Percentiles rank a stretch among this genome's conserved stretches.
Conservation (phyloP, 345 rosid species). For the Aquilaria malaccensis region DNA sequence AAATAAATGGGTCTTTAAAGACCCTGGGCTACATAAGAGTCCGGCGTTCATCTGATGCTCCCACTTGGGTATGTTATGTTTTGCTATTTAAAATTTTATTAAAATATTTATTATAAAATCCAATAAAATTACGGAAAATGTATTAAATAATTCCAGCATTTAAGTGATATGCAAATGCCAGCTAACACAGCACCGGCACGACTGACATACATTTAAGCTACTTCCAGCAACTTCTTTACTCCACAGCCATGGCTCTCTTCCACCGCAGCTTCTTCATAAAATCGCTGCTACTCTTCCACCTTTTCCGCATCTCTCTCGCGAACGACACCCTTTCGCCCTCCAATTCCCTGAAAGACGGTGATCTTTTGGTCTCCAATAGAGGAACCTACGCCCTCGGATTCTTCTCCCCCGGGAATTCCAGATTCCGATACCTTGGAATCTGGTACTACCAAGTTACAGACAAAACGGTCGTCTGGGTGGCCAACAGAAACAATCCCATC, state of each 20-base stretch:
- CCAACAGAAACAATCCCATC: conserved; percentile 57
- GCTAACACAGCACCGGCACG: too few relatives aligned
- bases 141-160: too few relatives aligned
- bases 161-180: too few relatives aligned
- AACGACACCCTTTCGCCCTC: conserved; percentile 21
- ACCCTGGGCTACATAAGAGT: too few relatives aligned
- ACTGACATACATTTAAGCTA: background rate
- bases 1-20: too few relatives aligned
- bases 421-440: conserved; percentile 56
- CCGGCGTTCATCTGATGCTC: too few relatives aligned
- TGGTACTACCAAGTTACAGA: conserved; percentile 53
- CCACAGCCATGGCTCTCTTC: conserved; percentile 8
- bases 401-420: conserved; percentile 45
- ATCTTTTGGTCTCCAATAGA: conserved; percentile 30
- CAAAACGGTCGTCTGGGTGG: conserved; percentile 67
- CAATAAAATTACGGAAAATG: too few relatives aligned
- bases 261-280: background rate
- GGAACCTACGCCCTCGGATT: conserved; percentile 53
- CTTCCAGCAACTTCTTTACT: conserved; percentile 12
- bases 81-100: too few relatives aligned
- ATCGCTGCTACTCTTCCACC: conserved; percentile 8
- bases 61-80: too few relatives aligned
- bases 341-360: conserved; percentile 38
- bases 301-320: conserved; percentile 17
- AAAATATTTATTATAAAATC: too few relatives aligned